phyloP scores from a whole-genome alignment of 2,329 filamentous ascomycete genomes.

The Cladosporium austrohemisphaericum region DNA sequence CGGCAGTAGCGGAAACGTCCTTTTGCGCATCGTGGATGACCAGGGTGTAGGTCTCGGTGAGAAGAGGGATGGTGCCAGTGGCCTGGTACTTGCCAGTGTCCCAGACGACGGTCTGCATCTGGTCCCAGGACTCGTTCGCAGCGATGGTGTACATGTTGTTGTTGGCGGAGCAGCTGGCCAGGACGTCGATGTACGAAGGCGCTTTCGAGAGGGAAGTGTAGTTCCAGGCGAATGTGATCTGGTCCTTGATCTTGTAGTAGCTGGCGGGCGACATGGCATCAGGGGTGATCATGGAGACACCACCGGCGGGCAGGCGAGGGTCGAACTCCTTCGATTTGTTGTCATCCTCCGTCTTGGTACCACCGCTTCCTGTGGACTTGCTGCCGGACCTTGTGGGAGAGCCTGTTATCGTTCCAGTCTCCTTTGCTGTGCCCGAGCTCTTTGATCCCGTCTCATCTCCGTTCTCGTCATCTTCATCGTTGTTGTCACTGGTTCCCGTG shows the following conservation, averaged over 20 bases:
- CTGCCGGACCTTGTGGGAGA: slow-evolving; percentile 15
- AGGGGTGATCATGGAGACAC: slow-evolving; percentile 60
- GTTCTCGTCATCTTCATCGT: slow-evolving; percentile 2
- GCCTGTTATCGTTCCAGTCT: slow-evolving; percentile 13
- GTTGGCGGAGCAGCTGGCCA: slow-evolving; percentile 59
- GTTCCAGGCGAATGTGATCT: slow-evolving; percentile 64
- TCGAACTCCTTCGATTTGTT: slow-evolving; percentile 45
- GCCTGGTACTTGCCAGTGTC: slow-evolving; percentile 55
- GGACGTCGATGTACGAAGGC: slow-evolving; percentile 57
- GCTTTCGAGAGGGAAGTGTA: slow-evolving; percentile 61
- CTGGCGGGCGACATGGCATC: slow-evolving; percentile 42
- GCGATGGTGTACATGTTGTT: slow-evolving; percentile 59
- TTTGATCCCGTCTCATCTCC: slow-evolving; percentile 17
- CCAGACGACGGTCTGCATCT: slow-evolving; percentile 44
- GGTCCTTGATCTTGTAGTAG: slow-evolving; percentile 63
- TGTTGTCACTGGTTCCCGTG: slow-evolving; percentile 20
- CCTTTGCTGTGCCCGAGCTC: slow-evolving; percentile 15
- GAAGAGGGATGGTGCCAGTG: slow-evolving; percentile 48
- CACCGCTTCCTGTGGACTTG: slow-evolving; percentile 7
- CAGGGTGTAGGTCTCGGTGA: slow-evolving; percentile 60
- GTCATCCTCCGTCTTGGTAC: slow-evolving; percentile 16
- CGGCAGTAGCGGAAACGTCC: slow-evolving; percentile 49
- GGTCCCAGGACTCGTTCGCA: slow-evolving; percentile 52
- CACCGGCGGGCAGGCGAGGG: slow-evolving; percentile 53
- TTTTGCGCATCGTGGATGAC: slow-evolving; percentile 58